Conservation (phyloP, 371 early-diverging fungal species). For the Dichotomocladium elegans region DNA sequence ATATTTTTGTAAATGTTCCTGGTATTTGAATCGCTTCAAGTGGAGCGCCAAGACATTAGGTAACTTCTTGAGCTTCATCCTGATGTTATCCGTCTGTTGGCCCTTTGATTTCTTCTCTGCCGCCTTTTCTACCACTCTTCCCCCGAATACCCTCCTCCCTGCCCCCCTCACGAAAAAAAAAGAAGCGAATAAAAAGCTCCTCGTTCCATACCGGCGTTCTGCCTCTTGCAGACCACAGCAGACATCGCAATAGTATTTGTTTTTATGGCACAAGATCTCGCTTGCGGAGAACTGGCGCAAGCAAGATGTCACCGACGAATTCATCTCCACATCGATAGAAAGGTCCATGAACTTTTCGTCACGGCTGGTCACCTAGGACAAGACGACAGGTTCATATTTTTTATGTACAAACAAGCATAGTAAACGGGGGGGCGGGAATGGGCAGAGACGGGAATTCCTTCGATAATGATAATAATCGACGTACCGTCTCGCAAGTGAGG, state of each 20-base stretch:
- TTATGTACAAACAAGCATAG: no score
- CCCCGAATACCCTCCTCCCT: no score
- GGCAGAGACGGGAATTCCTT: no score
- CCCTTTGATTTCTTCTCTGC: no score
- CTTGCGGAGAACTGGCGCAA: slow-evolving; percentile 91
- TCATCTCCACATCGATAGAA: slow-evolving; percentile 93
- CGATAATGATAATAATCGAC: not conserved
- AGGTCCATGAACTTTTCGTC: slow-evolving; percentile 95
- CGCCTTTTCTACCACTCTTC: no score
- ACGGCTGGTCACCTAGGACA: slow-evolving; percentile 78
- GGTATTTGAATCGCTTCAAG: slow-evolving; percentile 95
- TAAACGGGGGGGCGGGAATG: no score
- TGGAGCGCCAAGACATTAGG: slow-evolving; percentile 95
- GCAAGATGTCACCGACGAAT: slow-evolving; percentile 90
- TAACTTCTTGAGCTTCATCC: slow-evolving; percentile 92
- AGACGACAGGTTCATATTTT: no score
- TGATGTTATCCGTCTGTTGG: not conserved
- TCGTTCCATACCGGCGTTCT: slow-evolving; percentile 69
- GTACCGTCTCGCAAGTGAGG: slow-evolving; percentile 90
- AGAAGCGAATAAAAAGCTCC: no score
- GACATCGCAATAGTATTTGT: slow-evolving; percentile 96
- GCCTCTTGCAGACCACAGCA: slow-evolving; percentile 96
- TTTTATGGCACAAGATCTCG: slow-evolving; percentile 89
- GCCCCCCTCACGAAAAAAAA: no score
- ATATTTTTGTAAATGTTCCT: slow-evolving; percentile 85